Evolutionary conservation across 2,329 filamentous ascomycete genomes (phyloP).

Genomic region (Penicillium digitatum): DNA sequence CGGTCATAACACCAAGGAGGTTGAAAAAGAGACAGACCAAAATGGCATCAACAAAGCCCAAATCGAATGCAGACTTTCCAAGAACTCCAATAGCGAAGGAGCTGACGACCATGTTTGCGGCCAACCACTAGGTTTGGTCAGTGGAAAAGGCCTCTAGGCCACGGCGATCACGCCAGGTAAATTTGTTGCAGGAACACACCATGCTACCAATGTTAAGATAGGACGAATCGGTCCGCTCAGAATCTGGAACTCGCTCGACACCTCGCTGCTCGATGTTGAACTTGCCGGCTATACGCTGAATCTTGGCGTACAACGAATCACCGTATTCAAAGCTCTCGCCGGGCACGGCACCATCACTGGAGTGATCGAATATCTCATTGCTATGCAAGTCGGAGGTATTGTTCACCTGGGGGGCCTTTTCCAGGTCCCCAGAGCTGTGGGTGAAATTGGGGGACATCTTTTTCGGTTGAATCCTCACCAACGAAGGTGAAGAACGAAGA

Average conservation of each 20-base stretch:
- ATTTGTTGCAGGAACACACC: slow-evolving; percentile 49
- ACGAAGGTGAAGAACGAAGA: slow-evolving; percentile 12
- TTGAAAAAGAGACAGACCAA: slow-evolving; percentile 73
- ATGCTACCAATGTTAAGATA: slow-evolving; percentile 67
- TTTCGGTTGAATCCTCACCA: slow-evolving; percentile 11
- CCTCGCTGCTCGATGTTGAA: slow-evolving; percentile 69
- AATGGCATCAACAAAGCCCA: slow-evolving; percentile 70
- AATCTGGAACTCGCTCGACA: slow-evolving; percentile 68
- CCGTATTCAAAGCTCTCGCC: slow-evolving; percentile 59
- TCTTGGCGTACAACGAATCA: slow-evolving; percentile 53
- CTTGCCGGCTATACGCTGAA: slow-evolving; percentile 61
- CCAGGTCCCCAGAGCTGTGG: slow-evolving; percentile 26
- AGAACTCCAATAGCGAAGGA: slow-evolving; percentile 72
- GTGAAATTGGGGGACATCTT: slow-evolving; percentile 13
- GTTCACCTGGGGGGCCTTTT: slow-evolving; percentile 32
- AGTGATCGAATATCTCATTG: slow-evolving; percentile 17
- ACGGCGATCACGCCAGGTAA: slow-evolving; percentile 7
- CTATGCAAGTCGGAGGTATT: slow-evolving; percentile 32
- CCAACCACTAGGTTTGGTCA: slow-evolving; percentile 59
- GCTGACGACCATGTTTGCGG: slow-evolving; percentile 73
- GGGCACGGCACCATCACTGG: slow-evolving; percentile 47
- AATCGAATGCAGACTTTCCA: slow-evolving; percentile 61
- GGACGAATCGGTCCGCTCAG: slow-evolving; percentile 63
- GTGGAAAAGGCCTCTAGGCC: slow-evolving; percentile 16
- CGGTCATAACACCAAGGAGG: slow-evolving; percentile 65